phyloP scores from a whole-genome alignment of 2,329 filamentous ascomycete species.

The Venturia effusa region DNA sequence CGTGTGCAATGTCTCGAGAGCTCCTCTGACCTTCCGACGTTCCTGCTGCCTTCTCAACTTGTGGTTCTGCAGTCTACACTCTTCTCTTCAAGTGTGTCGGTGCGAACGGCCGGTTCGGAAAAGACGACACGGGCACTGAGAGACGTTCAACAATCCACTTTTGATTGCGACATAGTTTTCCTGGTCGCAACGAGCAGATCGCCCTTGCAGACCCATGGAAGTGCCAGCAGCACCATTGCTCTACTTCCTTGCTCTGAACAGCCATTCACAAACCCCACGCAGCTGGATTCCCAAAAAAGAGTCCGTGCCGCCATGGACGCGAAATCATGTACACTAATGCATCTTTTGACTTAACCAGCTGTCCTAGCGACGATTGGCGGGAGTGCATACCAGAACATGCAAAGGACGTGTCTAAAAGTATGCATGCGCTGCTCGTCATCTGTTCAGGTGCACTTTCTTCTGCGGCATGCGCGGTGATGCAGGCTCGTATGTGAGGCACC shows the following conservation, averaged over 20 bases:
- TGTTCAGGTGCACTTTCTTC: background rate
- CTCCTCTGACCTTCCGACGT: background rate
- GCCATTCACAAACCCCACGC: background rate
- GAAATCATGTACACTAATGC: background rate
- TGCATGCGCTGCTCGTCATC: background rate
- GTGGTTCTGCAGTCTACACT: background rate
- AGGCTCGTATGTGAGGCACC: background rate
- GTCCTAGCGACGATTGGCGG: background rate
- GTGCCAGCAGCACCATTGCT: background rate
- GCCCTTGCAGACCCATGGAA: background rate
- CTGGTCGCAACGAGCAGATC: background rate
- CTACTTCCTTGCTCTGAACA: background rate
- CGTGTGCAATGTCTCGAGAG: background rate
- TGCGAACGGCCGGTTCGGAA: background rate
- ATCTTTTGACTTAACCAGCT: background rate
- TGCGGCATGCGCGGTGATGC: background rate
- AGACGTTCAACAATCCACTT: background rate
- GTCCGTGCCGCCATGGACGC: background rate
- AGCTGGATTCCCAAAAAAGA: background rate
- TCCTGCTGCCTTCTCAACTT: background rate
- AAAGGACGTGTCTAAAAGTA: conserved; percentile 1
- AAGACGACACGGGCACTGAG: background rate
- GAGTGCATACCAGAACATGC: background rate
- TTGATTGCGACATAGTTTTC: background rate
- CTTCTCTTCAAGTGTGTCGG: background rate